Evolutionary conservation across 345 rosid species (phyloP), one percentile per base, ranked within the genome.

Genomic region (Populus ilicifolia): DNA sequence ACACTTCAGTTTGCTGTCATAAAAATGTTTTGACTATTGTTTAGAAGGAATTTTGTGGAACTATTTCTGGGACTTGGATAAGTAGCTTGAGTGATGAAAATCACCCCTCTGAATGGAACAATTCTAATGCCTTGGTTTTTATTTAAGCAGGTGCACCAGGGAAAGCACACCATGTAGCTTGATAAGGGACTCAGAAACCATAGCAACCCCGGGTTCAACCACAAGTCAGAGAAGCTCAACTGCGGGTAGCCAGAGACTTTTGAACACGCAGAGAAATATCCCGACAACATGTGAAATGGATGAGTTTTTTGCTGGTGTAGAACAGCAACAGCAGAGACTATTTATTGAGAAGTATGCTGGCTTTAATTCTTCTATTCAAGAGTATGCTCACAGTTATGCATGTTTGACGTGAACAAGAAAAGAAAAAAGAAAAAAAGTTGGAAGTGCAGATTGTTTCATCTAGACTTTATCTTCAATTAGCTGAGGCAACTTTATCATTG

Each of bases 271-370:
- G 39, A 78, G 82, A 75, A 82, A 75, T 65, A 83, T 86, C 72
- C 92, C 93, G 8, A 83, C 85, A 23, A 29, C 86, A 17, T 46
- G 38, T 11, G 97, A 94, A 86, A 84, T 94, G 72, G 98, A 89
- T 71, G 97, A 89, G 61, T 92, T 92, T 84, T 90, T 94, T 83
- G 86, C 88, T 43, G 69, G 12, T 72, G 86, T 85, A 13, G 98
- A 94, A 80, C 86, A 87, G 59, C 84, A 82, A 68, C 91, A 89
- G 52, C 89, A 76, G 52, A 85, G 79, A 83, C 63, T 81, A 14
- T 92, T 90, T 79, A 78, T 71, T 25, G 90, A 92, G 46, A 92
- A 89, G 97, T 94, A 91, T 67, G 70, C 59, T 25, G 6, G 38
- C 74, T 52, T 70, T 18, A 18, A 27, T n/a, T 71, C 5, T 50